A percentile compares a stretch with the other conserved stretches of the same genome.
Evolutionary conservation across 495 filamentous ascomycete genomes (phyloP).

Genomic region (Tuber indicum): DNA sequence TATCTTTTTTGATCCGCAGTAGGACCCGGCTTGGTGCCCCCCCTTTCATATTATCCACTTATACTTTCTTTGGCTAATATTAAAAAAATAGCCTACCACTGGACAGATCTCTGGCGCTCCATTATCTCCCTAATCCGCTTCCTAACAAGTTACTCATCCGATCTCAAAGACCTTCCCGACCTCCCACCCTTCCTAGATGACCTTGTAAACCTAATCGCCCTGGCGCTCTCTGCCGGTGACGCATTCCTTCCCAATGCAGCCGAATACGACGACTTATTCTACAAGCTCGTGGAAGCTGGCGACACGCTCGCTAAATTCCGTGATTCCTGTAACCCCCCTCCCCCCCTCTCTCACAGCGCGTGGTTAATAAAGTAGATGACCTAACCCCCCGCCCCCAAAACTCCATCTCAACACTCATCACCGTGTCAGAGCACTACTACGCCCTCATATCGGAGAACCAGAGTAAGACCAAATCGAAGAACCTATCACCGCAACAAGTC

Average conservation of each 20-base stretch:
- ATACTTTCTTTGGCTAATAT: slow-evolving; percentile 17
- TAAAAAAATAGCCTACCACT: slow-evolving; percentile 65
- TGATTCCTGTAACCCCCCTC: slow-evolving; percentile 53
- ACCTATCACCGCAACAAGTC: slow-evolving; percentile 75
- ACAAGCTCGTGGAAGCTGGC: slow-evolving; percentile 90
- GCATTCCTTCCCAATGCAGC: slow-evolving; percentile 83
- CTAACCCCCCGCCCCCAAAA: slow-evolving; percentile 51
- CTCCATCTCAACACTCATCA: slow-evolving; percentile 75
- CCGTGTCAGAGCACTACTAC: slow-evolving; percentile 80
- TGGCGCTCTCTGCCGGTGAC: slow-evolving; percentile 81
- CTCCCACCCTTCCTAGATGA: slow-evolving; percentile 58
- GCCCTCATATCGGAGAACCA: slow-evolving; percentile 63
- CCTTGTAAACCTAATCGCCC: slow-evolving; percentile 75
- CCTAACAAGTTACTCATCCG: slow-evolving; percentile 72
- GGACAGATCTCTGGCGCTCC: slow-evolving; percentile 89
- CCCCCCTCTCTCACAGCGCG: neutral
- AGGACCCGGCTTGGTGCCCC: slow-evolving; percentile 56
- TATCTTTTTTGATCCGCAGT: slow-evolving; percentile 74
- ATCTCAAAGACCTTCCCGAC: slow-evolving; percentile 59
- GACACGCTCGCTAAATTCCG: slow-evolving; percentile 79
- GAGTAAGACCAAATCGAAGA: slow-evolving; percentile 49
- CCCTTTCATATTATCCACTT: slow-evolving; percentile 7
- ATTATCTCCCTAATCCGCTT: slow-evolving; percentile 86
- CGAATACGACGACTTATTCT: slow-evolving; percentile 93
- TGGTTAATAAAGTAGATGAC: slow-evolving; percentile 17